Conservation (phyloP, 2,329 filamentous ascomycete genomes). For the Penicillium sp. region DNA sequence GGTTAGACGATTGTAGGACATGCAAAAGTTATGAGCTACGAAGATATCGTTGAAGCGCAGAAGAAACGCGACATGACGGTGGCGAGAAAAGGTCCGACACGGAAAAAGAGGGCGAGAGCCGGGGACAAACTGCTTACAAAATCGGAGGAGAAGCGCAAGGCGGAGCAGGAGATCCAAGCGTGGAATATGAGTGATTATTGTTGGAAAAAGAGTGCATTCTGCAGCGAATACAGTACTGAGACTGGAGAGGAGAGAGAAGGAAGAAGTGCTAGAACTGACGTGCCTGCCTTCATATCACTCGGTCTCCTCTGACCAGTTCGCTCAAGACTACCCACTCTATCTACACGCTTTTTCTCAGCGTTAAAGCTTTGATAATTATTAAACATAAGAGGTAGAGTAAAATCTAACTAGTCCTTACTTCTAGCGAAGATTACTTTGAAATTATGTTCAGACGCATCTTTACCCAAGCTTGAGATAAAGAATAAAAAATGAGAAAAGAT, state of each 20-base stretch:
- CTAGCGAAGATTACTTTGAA: no score
- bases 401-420: no score
- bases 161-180: constrained; percentile 7
- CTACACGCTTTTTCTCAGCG: neutral
- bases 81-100: neutral
- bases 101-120: constrained; percentile 5
- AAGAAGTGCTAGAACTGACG: neutral
- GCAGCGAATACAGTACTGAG: no score
- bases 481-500: no score
- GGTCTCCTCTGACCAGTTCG: neutral
- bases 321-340: neutral
- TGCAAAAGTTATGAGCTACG: constrained; percentile 9
- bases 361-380: no score
- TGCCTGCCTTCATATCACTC: neutral
- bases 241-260: neutral
- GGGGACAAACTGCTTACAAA: constrained; percentile 7
- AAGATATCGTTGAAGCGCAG: constrained; percentile 11
- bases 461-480: no score
- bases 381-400: no score
- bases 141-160: constrained; percentile 11
- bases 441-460: no score
- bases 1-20: constrained; percentile 7
- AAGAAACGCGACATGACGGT: constrained; percentile 6
- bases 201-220: constrained; percentile 13
- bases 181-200: constrained; percentile 9